Conservation (phyloP, 78 protist species). For the Chrysochromulina parva region DNA sequence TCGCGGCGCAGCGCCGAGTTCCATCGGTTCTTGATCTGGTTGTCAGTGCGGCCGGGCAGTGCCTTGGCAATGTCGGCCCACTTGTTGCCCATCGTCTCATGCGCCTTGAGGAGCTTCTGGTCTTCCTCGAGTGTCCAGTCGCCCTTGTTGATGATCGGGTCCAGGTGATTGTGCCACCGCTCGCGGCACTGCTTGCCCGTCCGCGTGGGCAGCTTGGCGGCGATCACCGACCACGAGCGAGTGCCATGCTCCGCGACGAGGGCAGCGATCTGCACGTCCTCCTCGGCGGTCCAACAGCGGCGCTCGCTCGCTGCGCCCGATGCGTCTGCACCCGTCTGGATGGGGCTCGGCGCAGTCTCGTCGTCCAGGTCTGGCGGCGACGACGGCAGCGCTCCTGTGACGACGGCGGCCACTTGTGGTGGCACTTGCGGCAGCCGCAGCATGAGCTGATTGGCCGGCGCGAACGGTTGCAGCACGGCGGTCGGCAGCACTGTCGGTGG, state of each 20-base stretch:
- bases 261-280: not conserved
- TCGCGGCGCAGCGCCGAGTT: slow-evolving; percentile 32
- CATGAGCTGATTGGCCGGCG: too few species aligned
- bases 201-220: not conserved
- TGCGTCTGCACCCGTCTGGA: too few species aligned
- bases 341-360: too few species aligned
- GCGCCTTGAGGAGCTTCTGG: not conserved
- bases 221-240: not conserved
- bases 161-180: slow-evolving; percentile 18
- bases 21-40: slow-evolving; percentile 43
- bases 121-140: not conserved
- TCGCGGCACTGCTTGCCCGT: slow-evolving; percentile 22
- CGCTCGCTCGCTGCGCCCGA: not conserved
- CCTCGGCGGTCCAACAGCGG: not conserved
- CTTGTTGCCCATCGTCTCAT: not conserved
- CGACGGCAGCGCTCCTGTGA: too few species aligned
- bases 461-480: too few species aligned
- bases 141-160: not conserved
- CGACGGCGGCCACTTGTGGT: too few species aligned
- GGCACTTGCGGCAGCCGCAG: too few species aligned
- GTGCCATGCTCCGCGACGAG: not conserved
- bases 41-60: slow-evolving; percentile 32
- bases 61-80: slow-evolving; percentile 38
- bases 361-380: too few species aligned
- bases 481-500: too few species aligned